Base-by-base conservation (phyloP, 495 filamentous ascomycete species). In the Lophium mytilinum region DNA sequence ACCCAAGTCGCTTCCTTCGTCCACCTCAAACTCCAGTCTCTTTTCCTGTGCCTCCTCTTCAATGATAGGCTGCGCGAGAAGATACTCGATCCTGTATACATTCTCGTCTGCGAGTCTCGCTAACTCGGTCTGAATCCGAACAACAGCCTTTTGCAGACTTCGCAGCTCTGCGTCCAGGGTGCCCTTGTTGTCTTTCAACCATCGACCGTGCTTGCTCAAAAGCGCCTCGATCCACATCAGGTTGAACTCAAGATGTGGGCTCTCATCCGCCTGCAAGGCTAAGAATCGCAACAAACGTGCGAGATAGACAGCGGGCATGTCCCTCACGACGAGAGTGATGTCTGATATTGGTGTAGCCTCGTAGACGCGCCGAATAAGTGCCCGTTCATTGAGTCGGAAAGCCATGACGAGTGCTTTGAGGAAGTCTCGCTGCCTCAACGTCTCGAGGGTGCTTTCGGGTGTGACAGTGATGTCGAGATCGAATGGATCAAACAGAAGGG, bases 341-440 rank as follows among this genome's bases (percentile, higher is more conserved):
- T 89, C 88, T 14, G 75, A 72, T 37, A 83, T 76, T 15, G 94
- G 91, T 37, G 89, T 87, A 1, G 80, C 76, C 73, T 92, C 88
- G 72, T 95, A 96, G 10, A 96, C 89, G 24, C 80, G 81, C 55
- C 84, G 83, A 49, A 95, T 80, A 21, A 97, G 76, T 48, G 80
- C 78, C 2, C 77, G 76, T 64, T 92, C 84, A 72, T 95, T 95
- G 39, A 98, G 80, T 0, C 93, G 87, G 78, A 98, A 97, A 0
- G 91, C 88, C 92, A 97, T 96, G 55, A 96, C 85, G 2, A 98
- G 75, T 1, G 93, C 93, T 71, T 90, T 95, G 36, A 96, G 78
- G 72, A 85, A 95, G 39, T 94, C 88, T 61, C 79, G 79, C 50
- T 91, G 82, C 42, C 83, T 77, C 41, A 96, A 76, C 9, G 87